Conservation (phyloP, 495 filamentous ascomycete species). For the Aspergillus ostianus region DNA sequence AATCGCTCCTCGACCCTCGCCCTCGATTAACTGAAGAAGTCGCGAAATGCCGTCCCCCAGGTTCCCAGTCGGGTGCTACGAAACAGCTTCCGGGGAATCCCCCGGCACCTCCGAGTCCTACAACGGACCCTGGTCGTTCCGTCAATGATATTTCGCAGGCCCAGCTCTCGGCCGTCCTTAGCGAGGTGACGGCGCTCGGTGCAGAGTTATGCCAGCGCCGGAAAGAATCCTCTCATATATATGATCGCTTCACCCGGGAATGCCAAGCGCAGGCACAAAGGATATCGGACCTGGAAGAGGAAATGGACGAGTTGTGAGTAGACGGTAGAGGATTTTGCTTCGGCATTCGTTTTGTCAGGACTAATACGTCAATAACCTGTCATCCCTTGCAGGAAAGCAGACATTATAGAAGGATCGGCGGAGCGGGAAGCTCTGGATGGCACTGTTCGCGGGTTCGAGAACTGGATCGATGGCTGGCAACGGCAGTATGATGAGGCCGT, state of each 20-base stretch:
- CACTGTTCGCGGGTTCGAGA: constrained; percentile 35
- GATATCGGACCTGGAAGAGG: constrained; percentile 31
- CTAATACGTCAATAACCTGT: background rate
- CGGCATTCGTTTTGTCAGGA: background rate
- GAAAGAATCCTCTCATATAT: constrained; percentile 34
- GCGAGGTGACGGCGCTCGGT: constrained; percentile 29
- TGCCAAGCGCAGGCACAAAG: constrained; percentile 25
- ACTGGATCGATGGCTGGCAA: constrained; percentile 31
- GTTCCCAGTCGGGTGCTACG: background rate
- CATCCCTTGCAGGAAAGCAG: constrained; percentile 24
- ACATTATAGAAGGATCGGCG: constrained; percentile 33
- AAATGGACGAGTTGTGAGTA: constrained; percentile 36
- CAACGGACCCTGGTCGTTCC: constrained; percentile 1
- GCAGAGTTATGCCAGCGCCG: constrained; percentile 29
- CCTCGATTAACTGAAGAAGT: constrained; percentile 22
- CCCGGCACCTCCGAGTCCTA: background rate
- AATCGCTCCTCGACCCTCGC: constrained; percentile 31
- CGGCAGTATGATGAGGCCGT: constrained; percentile 21
- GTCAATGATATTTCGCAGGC: constrained; percentile 12
- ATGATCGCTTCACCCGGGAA: constrained; percentile 29
- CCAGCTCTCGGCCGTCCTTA: constrained; percentile 25
- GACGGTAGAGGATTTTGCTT: background rate
- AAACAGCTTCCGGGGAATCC: background rate
- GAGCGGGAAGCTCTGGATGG: constrained; percentile 39
- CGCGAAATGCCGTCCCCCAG: constrained; percentile 17